These are phyloP conservation scores for Xylariaceae sp. DNA, from an alignment of 2,329 filamentous ascomycete species.

Conservation along the genomic window DNA sequence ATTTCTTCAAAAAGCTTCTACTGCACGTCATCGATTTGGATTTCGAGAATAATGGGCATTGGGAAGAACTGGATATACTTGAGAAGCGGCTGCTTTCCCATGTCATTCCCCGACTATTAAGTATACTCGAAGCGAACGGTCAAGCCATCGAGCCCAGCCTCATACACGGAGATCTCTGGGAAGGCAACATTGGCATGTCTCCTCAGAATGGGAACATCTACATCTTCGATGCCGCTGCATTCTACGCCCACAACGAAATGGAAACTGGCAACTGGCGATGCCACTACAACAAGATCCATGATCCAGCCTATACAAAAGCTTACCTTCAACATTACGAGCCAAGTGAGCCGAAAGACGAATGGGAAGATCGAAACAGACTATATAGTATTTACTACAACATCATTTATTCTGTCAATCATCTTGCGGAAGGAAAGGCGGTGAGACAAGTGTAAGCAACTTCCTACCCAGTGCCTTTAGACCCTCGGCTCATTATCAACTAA, in stretches of 20 bases:
- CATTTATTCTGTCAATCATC: slow-evolving; percentile 1
- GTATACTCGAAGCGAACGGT: not conserved
- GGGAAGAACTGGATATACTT: not conserved
- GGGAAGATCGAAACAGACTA: not conserved
- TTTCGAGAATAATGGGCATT: not conserved
- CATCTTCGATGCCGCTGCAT: not conserved
- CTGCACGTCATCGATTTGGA: not conserved
- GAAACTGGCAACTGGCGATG: not conserved
- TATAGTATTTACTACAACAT: slow-evolving; percentile 2
- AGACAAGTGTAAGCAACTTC: not conserved
- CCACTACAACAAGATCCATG: not conserved
- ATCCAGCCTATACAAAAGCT: not conserved
- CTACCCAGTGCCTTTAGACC: not conserved
- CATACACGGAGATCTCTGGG: slow-evolving; percentile 1
- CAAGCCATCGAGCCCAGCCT: not conserved
- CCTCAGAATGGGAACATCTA: not conserved
- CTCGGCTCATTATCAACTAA: not conserved
- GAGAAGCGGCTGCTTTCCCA: not conserved
- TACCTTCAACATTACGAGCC: not conserved
- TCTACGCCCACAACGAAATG: slow-evolving; percentile 1
- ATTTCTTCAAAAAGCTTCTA: not conserved
- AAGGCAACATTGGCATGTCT: not conserved
- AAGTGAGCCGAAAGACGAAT: not conserved
- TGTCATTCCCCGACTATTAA: not conserved
- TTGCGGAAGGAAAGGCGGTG: not conserved